Conservation (phyloP, 371 early-diverging fungal genomes). For the Mortierella sp. region DNA sequence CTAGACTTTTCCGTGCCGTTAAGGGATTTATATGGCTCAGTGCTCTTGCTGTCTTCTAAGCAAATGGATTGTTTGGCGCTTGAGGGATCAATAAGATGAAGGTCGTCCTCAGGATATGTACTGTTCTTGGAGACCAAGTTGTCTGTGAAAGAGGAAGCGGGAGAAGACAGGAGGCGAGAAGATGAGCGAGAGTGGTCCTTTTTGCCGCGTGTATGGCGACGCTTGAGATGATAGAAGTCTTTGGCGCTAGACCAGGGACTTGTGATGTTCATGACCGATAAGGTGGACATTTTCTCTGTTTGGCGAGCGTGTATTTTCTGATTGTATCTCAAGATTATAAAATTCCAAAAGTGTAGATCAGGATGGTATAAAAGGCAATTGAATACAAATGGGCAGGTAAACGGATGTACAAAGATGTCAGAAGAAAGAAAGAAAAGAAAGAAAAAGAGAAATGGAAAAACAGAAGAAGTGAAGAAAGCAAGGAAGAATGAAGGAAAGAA, state of each 20-base stretch:
- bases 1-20: conserved; percentile 6
- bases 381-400: not conserved
- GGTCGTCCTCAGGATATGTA: not conserved
- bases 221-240: conserved; percentile 34
- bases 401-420: not conserved
- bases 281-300: conserved; percentile 12
- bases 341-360: not conserved
- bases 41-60: not conserved
- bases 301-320: not conserved
- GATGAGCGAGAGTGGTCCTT: conserved; percentile 21
- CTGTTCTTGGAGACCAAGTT: not conserved
- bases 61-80: not conserved
- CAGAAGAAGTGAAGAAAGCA: not conserved
- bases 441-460: not conserved
- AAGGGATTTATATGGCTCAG: not conserved
- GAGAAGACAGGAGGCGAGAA: conserved; percentile 10
- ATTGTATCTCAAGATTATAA: not conserved
- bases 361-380: not conserved
- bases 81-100: not conserved
- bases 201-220: conserved; percentile 38
- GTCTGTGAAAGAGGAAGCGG: conserved; percentile 10
- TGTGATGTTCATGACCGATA: conserved; percentile 5
- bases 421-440: not conserved
- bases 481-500: not conserved
- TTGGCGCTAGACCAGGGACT: conserved; percentile 31